phyloP scores from a whole-genome alignment of 1,139 yeast genomes.

The Lodderomyces jiufengensis region DNA sequence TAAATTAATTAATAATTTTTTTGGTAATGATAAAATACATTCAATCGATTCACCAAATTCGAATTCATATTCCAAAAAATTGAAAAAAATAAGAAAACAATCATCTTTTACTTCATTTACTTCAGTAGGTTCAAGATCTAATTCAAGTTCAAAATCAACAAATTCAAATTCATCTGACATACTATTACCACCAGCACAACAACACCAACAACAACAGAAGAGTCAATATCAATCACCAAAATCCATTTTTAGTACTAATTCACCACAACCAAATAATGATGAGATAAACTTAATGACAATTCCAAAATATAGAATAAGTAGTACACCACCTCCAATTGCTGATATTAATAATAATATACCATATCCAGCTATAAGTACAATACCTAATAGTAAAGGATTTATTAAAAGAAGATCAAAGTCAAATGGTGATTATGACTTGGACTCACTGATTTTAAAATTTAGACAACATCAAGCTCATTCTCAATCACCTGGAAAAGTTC shows the following conservation, averaged over 20 bases:
- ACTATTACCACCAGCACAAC: neutral
- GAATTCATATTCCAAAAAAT: neutral
- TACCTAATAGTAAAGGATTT: neutral
- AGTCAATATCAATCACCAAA: neutral
- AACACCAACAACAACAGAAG: slow-evolving; percentile 3
- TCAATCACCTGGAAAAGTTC: too few species aligned
- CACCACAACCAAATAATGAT: slow-evolving; percentile 1
- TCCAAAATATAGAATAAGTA: slow-evolving; percentile 5
- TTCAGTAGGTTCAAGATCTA: slow-evolving; percentile 1
- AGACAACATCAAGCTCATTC: slow-evolving; percentile 4
- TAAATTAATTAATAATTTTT: neutral
- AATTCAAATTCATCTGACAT: too few species aligned
- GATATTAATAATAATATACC: neutral
- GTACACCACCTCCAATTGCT: slow-evolving; percentile 5
- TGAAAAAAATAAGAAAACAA: slow-evolving; percentile 1
- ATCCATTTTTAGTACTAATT: neutral
- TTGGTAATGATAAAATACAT: neutral
- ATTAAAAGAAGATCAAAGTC: slow-evolving; percentile 9
- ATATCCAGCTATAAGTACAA: neutral
- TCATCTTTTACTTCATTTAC: slow-evolving; percentile 3
- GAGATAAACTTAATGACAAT: neutral
- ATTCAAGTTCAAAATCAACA: neutral
- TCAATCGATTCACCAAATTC: neutral
- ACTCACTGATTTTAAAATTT: slow-evolving; percentile 5
- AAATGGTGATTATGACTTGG: slow-evolving; percentile 11